Conservation (phyloP, 225 moss, liverwort and hornwort genomes). For the Pseudisothecium myosuroides region DNA sequence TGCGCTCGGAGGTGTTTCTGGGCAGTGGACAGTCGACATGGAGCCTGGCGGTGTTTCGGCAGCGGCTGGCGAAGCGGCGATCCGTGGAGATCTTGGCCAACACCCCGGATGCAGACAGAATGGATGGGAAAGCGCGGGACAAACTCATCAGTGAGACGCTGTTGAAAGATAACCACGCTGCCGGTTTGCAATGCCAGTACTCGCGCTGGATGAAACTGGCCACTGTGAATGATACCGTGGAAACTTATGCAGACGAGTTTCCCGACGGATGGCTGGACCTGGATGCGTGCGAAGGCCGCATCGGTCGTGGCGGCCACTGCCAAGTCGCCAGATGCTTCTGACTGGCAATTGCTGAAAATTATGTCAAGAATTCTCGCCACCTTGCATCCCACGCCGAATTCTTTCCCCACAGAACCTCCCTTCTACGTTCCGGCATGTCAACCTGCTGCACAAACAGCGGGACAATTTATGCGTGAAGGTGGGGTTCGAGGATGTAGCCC, state of each 20-base stretch:
- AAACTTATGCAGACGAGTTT: conserved; percentile 20
- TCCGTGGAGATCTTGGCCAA: background rate
- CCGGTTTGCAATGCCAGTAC: conserved; percentile 13
- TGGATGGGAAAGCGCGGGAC: conserved; percentile 1
- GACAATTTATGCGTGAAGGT: background rate
- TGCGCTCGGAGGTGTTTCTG: conserved; percentile 33
- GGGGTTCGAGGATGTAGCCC: background rate
- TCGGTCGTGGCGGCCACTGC: conserved; percentile 16
- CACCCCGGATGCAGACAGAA: background rate
- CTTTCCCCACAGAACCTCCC: background rate
- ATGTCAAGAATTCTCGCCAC: background rate
- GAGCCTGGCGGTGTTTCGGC: conserved; percentile 52
- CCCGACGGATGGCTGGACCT: conserved; percentile 32
- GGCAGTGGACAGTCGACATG: conserved; percentile 62
- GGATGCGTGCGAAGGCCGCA: conserved; percentile 28
- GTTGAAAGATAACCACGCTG: conserved; percentile 12
- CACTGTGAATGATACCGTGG: conserved; percentile 3
- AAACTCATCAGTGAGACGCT: background rate
- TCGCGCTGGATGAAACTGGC: background rate
- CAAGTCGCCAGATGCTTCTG: conserved; percentile 27
- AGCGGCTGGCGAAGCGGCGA: conserved; percentile 11
- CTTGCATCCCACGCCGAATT: background rate
- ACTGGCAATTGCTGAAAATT: background rate
- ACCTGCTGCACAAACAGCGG: background rate
- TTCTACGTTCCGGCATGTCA: background rate